Evolutionary conservation across 106 monocot genomes (phyloP), one percentile per base, ranked within the genome.

Genomic region (Dioscorea zingiberensis): DNA sequence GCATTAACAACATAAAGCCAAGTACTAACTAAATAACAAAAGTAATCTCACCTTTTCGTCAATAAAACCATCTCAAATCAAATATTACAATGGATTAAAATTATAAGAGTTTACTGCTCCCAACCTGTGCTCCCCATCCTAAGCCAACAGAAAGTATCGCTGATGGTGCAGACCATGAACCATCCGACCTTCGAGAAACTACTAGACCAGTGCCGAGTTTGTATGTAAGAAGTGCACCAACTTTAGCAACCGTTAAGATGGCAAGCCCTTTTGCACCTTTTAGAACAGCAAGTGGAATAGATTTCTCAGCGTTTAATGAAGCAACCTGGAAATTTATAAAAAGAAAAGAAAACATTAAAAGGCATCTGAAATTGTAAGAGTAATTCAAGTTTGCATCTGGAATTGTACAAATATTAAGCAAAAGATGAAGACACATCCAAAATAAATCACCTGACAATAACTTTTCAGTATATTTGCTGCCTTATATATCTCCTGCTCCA

Each of bases 61-160:
- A 38, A 38, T 6, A 38, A 38, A 10, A 38, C 15, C 51, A 51
- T 51, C 3, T 19, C 4, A 51, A 4, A 51, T 19, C 7, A 51
- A 16, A 13, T 51, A 16, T 8, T 47, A 47, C 13, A 8, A 47
- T 47, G 13, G 7, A 51, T 51, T 18, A 51, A 51, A 51, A 51
- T 51, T 18, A 51, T 51, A 51, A 47, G 51, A 19, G 19, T 16
- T 18, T 18, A 19, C 7, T 51, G 15, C 51, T 51, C 15, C 0
- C 51, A 51, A 95, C 95, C 90, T 94, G 95, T 68, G 83, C 83
- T 60, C 95, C 95, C 95, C 95, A 95, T 73, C 95, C 95, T 70
- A 95, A 62, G 59, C 95, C 95, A 77, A 65, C 58, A 44, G 95
- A 95, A 13, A 88, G 26, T 64, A 95, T 83, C 17, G 95, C 82